Base-by-base conservation (phyloP, 2,329 filamentous ascomycete genomes). In the Scedosporium dehoogii region DNA sequence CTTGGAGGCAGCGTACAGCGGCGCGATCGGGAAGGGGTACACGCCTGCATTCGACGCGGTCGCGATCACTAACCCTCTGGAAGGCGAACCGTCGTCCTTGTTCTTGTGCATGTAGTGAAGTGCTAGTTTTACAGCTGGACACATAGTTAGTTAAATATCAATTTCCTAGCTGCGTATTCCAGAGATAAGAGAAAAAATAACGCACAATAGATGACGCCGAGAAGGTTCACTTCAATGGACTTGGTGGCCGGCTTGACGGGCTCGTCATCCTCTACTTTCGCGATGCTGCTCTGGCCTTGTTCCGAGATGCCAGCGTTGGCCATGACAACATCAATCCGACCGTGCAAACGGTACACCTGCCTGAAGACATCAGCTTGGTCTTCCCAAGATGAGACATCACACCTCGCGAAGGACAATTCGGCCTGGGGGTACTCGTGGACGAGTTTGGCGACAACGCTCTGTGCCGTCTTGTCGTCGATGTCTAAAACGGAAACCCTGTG, bases 21-120 rank as follows among this genome's bases (percentile, higher is more conserved):
- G 81, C 1, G 79, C 78, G 2, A 78, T 74, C 0, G 79, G 76
- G 62, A 83, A 81, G 0, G 79, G 73, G 64, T 83, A 83, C 1
- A 83, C 59, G 0, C 80, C 81, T 1, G 78, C 79, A 67, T 81
- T 82, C 3, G 79, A 82, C 0, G 80, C 76, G 0, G 81, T 83
- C 71, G 79, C 82, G 59, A 83, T 73, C 51, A 83, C 80, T 6
- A 72, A 73, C 0, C 79, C 79, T 27, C 74, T 72, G n/a, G 73
- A 68, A 27, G 65, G 64, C 12, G 67, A 57, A 12, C 23, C 3
- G 51, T 70, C 63, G 0, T 70, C 66, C 2, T 62, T 57, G 61
- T 80, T 81, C 66, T 77, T 79, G 23, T 73, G 71, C 70, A 83
- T 78, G 64, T 83, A 83, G 65, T 81, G 74, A 6, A 74, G 73